These are phyloP conservation scores for Nepenthes alata DNA, from an alignment of 179 eudicot species.

Conservation along the genomic window DNA sequence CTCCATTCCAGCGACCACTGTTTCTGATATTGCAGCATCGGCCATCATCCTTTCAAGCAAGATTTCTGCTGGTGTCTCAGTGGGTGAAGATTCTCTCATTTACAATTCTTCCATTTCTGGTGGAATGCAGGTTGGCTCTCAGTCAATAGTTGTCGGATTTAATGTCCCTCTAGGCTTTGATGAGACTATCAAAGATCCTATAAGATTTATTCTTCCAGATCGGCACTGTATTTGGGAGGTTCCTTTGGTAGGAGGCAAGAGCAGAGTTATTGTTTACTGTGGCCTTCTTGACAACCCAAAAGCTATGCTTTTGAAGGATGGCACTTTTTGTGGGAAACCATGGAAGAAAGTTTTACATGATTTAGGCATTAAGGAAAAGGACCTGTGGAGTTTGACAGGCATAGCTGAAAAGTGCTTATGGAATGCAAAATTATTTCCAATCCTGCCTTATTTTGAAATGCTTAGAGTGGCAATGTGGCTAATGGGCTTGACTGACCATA, in stretches of 20 bases:
- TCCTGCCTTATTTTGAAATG: constrained; percentile 73
- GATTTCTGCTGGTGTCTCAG: constrained; percentile 39
- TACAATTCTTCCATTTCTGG: constrained; percentile 30
- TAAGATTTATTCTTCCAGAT: constrained; percentile 84
- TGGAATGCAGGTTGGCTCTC: constrained; percentile 8
- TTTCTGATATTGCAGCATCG: constrained; percentile 91
- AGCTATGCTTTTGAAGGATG: constrained; percentile 40
- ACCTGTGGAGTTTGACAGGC: constrained; percentile 46
- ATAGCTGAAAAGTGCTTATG: constrained; percentile 69
- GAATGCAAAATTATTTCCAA: constrained; percentile 83
- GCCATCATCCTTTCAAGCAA: constrained; percentile 79
- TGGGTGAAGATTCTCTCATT: constrained; percentile 46
- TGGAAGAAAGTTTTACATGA: constrained; percentile 59
- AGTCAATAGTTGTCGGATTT: constrained; percentile 68
- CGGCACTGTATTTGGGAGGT: constrained; percentile 96
- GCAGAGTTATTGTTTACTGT: constrained; percentile 65
- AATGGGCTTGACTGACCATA: constrained; percentile 51
- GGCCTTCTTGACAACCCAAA: constrained; percentile 98
- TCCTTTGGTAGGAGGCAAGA: constrained; percentile 1
- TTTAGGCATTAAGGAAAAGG: constrained; percentile 57
- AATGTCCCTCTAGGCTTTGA: constrained; percentile 35
- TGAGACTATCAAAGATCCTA: constrained; percentile 18
- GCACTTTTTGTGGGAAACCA: constrained; percentile 95
- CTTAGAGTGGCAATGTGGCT: constrained; percentile 76
- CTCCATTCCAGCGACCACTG: constrained; percentile 91